phyloP scores from a whole-genome alignment of 768 basidiomycete genomes.

The Leccinellum luteum region DNA sequence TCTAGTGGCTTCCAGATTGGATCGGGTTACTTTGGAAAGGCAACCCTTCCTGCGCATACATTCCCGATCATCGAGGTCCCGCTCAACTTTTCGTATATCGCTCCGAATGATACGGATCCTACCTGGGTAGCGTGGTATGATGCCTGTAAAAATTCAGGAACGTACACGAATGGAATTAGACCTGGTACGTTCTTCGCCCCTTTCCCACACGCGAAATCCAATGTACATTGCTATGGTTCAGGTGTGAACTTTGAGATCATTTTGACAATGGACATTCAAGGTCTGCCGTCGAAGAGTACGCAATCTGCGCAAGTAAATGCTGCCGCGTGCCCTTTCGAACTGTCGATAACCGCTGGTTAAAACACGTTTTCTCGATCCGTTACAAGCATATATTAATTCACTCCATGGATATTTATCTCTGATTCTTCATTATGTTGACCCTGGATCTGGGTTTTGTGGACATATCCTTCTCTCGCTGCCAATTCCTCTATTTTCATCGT shows the following conservation, averaged over 20 bases:
- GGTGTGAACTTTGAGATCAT: conserved; percentile 63
- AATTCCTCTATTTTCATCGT: not conserved
- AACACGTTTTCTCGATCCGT: not conserved
- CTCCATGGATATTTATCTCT: conserved; percentile 14
- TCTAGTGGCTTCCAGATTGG: conserved; percentile 63
- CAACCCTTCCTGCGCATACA: conserved; percentile 62
- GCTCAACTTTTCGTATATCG: conserved; percentile 80
- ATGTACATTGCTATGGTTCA: conserved; percentile 6
- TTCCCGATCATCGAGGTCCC: conserved; percentile 70
- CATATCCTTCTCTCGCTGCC: not conserved
- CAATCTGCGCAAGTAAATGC: conserved; percentile 56
- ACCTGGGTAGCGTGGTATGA: conserved; percentile 84
- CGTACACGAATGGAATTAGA: conserved; percentile 49
- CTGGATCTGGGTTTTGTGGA: conserved; percentile 9
- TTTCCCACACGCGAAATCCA: not conserved
- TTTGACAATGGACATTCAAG: conserved; percentile 65
- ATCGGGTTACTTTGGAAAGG: conserved; percentile 56
- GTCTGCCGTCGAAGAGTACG: conserved; percentile 52
- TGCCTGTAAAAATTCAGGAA: conserved; percentile 62
- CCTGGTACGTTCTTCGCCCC: conserved; percentile 47
- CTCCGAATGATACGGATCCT: conserved; percentile 73
- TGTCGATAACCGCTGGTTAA: conserved; percentile 53
- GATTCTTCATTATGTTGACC: conserved; percentile 3
- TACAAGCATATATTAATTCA: not conserved
- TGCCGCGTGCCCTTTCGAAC: conserved; percentile 69